Evolutionary conservation across 164 flowering plant species (phyloP), one percentile per base, ranked within the genome.

Genomic region (Magnolia kwangsiensis): DNA sequence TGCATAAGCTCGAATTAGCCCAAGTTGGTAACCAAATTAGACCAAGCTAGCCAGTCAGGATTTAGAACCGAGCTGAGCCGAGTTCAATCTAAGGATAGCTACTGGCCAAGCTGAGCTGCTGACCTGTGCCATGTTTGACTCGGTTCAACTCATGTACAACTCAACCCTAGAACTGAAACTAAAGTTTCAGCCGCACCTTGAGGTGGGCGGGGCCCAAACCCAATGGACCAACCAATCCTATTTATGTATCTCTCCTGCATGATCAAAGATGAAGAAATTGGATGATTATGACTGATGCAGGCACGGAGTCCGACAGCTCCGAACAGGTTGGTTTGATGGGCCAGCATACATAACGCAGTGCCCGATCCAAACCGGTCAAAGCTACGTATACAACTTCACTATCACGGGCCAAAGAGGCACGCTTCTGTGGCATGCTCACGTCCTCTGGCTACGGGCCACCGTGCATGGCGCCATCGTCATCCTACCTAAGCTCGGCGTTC

Each of bases 341-440:
- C 97, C 97, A 0, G 92, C 93, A 16, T 92, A 89, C 75, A 86
- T 90, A 55, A 92, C 97, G 4, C 97, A 92, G 50, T 92, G 97
- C 74, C 93, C 95, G 0, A 92, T 92, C 70, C 95, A 83, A 75
- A 77, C 93, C n/a, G 92, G 93, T 10, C 86, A 89, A 63, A 85
- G 71, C 78, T 92, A 83, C 69, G 74, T 85, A 1, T 92, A 92
- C 85, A 92, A 91, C 79, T 92, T 89, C 86, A 92, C 95, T 21
- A 59, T 92, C 10, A 91, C 92, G 0, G 93, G 93, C 8, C 93
- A 90, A 76, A 76, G 97, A 61, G 95, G 97, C 23, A 92, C 93
- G 2, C 90, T 92, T 29, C 72, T 86, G 0, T 92, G 91, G 91
- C 97, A 92, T 59, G 97, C 95, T 1, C 97, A 92, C 59, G 85